phyloP scores from a whole-genome alignment of 2,329 filamentous ascomycete species.

The Stromatinia cepivora region DNA sequence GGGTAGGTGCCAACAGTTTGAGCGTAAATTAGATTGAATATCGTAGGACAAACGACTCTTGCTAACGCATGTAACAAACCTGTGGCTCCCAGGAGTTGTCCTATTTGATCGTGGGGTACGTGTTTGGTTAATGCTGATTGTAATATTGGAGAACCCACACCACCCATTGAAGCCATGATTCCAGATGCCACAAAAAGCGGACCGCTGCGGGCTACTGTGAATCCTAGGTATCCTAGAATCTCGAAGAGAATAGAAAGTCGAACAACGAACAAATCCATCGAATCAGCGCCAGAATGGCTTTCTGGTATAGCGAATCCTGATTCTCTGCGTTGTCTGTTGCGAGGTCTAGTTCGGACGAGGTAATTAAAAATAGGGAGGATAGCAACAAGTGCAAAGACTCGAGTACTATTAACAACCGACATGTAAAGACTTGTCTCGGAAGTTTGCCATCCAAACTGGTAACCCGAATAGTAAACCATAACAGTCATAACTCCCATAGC shows the following conservation, averaged over 20 bases:
- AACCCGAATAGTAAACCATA: conserved; percentile 79
- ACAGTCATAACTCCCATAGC: conserved; percentile 81
- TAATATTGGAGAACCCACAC: conserved; percentile 80
- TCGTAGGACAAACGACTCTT: conserved; percentile 73
- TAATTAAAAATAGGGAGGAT: conserved; percentile 77
- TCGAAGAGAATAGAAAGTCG: conserved; percentile 76
- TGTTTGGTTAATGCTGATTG: conserved; percentile 89
- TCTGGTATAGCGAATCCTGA: conserved; percentile 57
- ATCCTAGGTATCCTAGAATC: conserved; percentile 72
- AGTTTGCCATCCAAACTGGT: conserved; percentile 78
- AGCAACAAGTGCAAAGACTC: conserved; percentile 73
- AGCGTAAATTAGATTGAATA: conserved; percentile 87
- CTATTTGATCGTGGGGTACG: conserved; percentile 77
- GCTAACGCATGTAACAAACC: conserved; percentile 83
- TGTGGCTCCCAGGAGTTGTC: conserved; percentile 83
- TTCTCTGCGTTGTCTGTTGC: conserved; percentile 47
- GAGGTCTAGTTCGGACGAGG: conserved; percentile 57
- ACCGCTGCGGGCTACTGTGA: conserved; percentile 62
- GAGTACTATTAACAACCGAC: conserved; percentile 71
- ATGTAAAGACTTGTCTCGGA: conserved; percentile 79
- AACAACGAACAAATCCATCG: conserved; percentile 74
- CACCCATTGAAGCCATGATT: conserved; percentile 73
- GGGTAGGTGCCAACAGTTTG: conserved; percentile 75
- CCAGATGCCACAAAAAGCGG: conserved; percentile 70
- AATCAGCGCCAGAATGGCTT: conserved; percentile 63